Percentiles rank a stretch among this genome's conserved stretches.
These are phyloP conservation scores for Aspergillus steynii DNA, from an alignment of 495 filamentous ascomycete genomes.

Conservation along the genomic window DNA sequence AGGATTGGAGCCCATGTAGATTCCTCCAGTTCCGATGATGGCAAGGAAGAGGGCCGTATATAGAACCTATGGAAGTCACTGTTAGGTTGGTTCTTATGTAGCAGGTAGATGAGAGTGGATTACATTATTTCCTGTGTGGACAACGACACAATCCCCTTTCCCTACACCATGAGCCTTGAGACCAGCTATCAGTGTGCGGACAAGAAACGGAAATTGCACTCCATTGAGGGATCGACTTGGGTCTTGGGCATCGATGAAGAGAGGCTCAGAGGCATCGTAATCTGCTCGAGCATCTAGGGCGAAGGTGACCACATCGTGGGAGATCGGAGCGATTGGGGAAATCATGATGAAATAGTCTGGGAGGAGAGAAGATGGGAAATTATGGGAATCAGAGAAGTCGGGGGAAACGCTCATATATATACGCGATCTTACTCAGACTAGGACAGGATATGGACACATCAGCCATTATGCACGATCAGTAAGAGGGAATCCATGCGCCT, in stretches of 20 bases:
- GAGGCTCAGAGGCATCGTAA: background rate
- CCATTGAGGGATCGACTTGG: background rate
- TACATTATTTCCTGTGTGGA: background rate
- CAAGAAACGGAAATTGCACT: background rate
- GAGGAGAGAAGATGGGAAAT: background rate
- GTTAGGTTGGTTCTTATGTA: background rate
- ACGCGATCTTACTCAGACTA: no score
- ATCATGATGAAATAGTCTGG: background rate
- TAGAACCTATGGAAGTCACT: background rate
- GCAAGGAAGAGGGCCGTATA: background rate
- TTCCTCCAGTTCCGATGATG: background rate
- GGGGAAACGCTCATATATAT: background rate
- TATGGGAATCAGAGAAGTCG: background rate
- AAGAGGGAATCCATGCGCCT: background rate
- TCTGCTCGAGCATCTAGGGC: background rate
- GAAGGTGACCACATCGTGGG: background rate
- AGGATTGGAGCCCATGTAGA: background rate
- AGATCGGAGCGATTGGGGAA: background rate
- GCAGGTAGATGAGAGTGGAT: background rate
- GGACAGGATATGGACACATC: background rate
- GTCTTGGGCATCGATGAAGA: background rate
- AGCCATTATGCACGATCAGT: background rate
- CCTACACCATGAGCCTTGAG: background rate
- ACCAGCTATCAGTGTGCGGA: background rate
- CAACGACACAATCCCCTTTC: background rate